Base-by-base conservation (phyloP, 1,284 basidiomycete species). In the Abortiporus biennis region DNA sequence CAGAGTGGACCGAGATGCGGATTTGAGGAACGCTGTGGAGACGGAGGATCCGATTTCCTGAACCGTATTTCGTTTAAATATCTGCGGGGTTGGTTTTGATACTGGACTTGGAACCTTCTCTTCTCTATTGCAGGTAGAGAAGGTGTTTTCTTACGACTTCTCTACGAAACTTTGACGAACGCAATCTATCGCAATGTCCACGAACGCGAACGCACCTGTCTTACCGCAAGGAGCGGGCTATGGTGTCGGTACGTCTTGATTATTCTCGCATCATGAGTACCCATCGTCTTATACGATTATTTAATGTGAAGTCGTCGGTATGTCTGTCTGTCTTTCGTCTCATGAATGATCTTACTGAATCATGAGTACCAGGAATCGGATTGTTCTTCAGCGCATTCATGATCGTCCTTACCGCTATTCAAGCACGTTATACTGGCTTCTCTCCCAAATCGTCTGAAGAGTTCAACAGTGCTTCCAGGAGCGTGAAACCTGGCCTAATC, bases 401-500 rank as follows among this genome's bases (percentile, higher is more conserved):
- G 88, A 52, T 88, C 21, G 54, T 66, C 40, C 54, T 89, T 47
- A 86, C 85, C 2, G 77, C 75, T 27, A 59, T 87, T 33, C 85
- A 88, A 61, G 62, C 78, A 24, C 75, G 85, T 30, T 87, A 88
- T 53, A 88, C 85, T 0, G 69, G 76, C 0, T 83, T 80, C 59
- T 85, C 81, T 3, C 83, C 83, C 15, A 76, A 76, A 47, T 78
- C 70, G 49, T 76, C 79, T 5, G 81, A 85, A 55, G 91, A 94
- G 59, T 93, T 92, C 62, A 87, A 80, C 50, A 85, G 80, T 43
- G 91, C 91, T 2, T 86, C 83, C 3, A 68, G 83, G 24, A 85
- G 80, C 46, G 76, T 92, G 38, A 92, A 92, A 52, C 90, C 92
- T 2, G 92, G 91, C 5, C 69, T 96, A 32, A 92, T 95, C 45